A percentile compares a stretch with the other conserved stretches of the same genome.
Evolutionary conservation across 176 grass and related monocot genomes (phyloP).

Genomic region (Paspalum notatum): DNA sequence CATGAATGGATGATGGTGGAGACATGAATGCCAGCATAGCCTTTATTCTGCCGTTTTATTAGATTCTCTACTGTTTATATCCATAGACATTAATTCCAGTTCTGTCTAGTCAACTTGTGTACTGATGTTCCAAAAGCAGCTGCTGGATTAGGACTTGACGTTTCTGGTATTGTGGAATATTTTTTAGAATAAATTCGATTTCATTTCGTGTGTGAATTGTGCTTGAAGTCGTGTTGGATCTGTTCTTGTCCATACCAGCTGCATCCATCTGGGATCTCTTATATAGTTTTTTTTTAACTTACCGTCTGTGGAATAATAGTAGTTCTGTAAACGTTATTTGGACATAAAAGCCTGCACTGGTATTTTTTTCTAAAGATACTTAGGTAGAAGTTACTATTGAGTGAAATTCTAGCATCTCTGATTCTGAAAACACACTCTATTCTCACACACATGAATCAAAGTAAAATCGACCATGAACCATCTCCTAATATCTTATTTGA

Average conservation of each 20-base stretch:
- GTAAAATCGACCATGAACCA: background rate
- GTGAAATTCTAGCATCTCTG: constrained; percentile 16
- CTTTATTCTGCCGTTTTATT: background rate
- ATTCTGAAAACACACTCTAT: background rate
- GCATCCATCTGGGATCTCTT: background rate
- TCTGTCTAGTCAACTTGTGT: background rate
- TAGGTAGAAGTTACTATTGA: background rate
- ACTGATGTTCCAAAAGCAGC: background rate
- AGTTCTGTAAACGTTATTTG: background rate
- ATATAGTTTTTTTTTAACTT: background rate
- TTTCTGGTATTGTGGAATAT: background rate
- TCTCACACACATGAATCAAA: background rate
- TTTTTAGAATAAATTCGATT: background rate
- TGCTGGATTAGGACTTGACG: constrained; percentile 20
- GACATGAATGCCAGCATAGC: background rate
- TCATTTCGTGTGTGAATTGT: background rate
- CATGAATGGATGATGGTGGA: background rate
- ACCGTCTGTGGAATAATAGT: background rate
- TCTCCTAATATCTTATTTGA: constrained; percentile 24
- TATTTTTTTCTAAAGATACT: background rate
- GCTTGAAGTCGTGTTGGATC: background rate
- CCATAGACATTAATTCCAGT: background rate
- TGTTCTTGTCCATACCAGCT: background rate
- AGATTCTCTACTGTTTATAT: constrained; percentile 14
- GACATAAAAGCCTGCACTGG: background rate